phyloP scores from a whole-genome alignment of 2,329 filamentous ascomycete genomes.

The Rugonectria rugulosa region DNA sequence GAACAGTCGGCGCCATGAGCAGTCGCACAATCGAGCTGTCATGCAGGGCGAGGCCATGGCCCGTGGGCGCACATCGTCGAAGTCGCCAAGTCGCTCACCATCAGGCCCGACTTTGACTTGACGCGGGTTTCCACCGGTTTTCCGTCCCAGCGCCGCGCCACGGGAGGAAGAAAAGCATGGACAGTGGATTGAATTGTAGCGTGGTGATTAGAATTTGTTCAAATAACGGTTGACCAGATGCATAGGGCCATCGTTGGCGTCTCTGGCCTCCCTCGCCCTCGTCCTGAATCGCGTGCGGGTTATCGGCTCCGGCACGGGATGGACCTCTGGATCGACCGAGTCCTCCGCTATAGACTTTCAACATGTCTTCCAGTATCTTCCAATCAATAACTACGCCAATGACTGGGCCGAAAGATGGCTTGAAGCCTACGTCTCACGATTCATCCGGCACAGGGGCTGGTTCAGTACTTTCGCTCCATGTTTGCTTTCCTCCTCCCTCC shows the following conservation, averaged over 20 bases:
- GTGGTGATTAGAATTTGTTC: slow-evolving; percentile 7
- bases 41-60: slow-evolving; percentile 28
- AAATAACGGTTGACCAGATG: slow-evolving; percentile 1
- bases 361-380: slow-evolving; percentile 10
- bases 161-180: slow-evolving; percentile 9
- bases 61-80: slow-evolving; percentile 11
- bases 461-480: background rate
- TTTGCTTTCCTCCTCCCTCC: too few species aligned
- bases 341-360: slow-evolving; percentile 4
- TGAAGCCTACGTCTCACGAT: slow-evolving; percentile 1
- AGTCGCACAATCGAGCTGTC: slow-evolving; percentile 39
- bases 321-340: slow-evolving; percentile 5
- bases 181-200: slow-evolving; percentile 3
- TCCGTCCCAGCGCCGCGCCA: slow-evolving; percentile 16
- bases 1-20: slow-evolving; percentile 15
- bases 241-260: background rate
- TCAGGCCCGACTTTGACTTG: too few species aligned
- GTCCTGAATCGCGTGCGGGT: slow-evolving; percentile 33
- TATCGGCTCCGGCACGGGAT: slow-evolving; percentile 13
- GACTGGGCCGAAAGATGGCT: background rate
- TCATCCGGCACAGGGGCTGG: background rate
- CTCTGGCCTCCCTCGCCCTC: background rate
- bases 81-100: slow-evolving; percentile 6
- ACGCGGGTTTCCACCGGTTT: slow-evolving; percentile 8
- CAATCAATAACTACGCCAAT: slow-evolving; percentile 14